Base-by-base conservation (phyloP, 1,284 basidiomycete genomes). In the Cryptococcus jaspeensis region DNA sequence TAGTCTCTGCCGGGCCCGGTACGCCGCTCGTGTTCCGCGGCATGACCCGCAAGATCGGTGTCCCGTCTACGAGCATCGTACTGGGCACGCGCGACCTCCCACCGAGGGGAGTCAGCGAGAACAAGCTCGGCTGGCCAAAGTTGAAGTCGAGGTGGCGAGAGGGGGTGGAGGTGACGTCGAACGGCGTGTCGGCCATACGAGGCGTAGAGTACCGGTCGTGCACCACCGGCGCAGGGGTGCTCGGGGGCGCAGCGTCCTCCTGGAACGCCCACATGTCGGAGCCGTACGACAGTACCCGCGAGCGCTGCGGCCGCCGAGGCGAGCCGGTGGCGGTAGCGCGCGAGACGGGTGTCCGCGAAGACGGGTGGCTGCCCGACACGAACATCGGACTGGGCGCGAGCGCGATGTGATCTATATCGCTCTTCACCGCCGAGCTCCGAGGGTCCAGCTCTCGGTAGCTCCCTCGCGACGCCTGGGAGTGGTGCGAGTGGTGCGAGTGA, bases 111-210 rank as follows among this genome's bases (percentile, higher is more conserved):
- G 74, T 74, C 22, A 74, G 62, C 0, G 69, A 66, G 63, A 76
- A 76, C 43, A 76, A 52, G 22, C 66, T 71, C 8, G 66, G 67
- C 55, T 64, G 62, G 50, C 66, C 70, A 59, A 70, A 67, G 55
- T 65, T 70, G 59, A 74, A 73, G 59, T 71, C 70, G 43, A 76
- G 61, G 56, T 73, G 71, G 7, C 74, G 61, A n/a, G 71, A 73
- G 15, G 74, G 74, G 1, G 74, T 76, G 23, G 72, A 74, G 28
- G 70, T 73, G 40, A 76, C 74, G 50, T 76, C 74, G 45, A 76
- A 76, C 5, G 69, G 62, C 2, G 62, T 52, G 46, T 74, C 73
- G 28, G 72, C 73, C 20, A 68, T 58, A n/a, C 71, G 59, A 9
- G 74, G 74, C 1, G 74, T 76, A 4, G 72, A 69, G 53, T 66